Base-by-base conservation (phyloP, 2,329 filamentous ascomycete genomes). In the Aspergillus puulaauensis region DNA sequence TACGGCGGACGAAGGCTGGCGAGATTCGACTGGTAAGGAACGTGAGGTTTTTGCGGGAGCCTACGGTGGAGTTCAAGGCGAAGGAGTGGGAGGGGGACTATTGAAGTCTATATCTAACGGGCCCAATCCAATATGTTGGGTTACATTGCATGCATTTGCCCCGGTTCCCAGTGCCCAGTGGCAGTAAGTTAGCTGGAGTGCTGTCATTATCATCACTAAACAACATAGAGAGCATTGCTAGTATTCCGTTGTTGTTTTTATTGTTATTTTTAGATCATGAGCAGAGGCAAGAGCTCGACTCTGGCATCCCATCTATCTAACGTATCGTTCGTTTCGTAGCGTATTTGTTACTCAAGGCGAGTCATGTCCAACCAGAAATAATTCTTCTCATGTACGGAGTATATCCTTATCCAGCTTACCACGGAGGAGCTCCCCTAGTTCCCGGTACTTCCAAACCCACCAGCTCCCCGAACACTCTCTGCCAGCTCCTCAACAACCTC, bases 381-480 rank as follows among this genome's bases (percentile, higher is more conserved):
- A 12, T 35, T 15, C 33, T 35, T 6, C 3, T 33, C 31, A 33
- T 7, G 31, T 33, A 33, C 11, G 31, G 21, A 8, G 24, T 14
- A 15, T 15, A 15, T 37, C 33, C 4, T 4, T 15, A 15, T 37
- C 33, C 4, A 37, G 33, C 11, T 37, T 37, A 37, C 33, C 33
- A 37, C 33, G 2, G 6, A 12, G 11, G 1, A 37, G 11, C 35
- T n/a, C 2, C 9, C 23, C 7, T 23, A 57, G 21, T 21, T 66
- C 24, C 92, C 93, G 35, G 93, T 96, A 75, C 91, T 96, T 54
- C 93, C 93, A 71, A 96, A 96, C 1, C 93, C 95, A 24, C 93
- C 93, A 0, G 88, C 91, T 24, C 95, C 95, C 43, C 95, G 83
- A 11, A 96, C 91, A 70, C 91, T 98, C 79, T 92, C 91, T 70